phyloP scores from a whole-genome alignment of 345 rosid species.

The Camelina sativa region DNA sequence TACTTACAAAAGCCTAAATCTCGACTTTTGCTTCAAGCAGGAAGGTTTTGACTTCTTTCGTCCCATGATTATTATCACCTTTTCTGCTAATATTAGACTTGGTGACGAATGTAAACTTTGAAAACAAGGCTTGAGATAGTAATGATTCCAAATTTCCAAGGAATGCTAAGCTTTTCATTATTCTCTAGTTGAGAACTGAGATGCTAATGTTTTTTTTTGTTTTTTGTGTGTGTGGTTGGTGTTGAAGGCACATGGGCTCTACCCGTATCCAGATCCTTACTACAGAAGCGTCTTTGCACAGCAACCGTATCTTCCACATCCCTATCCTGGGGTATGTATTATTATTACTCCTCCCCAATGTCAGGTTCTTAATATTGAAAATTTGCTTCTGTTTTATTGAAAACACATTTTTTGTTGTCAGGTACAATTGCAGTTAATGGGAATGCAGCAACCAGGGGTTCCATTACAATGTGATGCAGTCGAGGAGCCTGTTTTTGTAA shows the following conservation, averaged over 20 bases:
- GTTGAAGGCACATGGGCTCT: constrained; percentile 70
- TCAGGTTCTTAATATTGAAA: background rate
- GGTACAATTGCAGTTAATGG: constrained; percentile 96
- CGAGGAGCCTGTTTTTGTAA: constrained; percentile 98
- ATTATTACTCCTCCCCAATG: background rate
- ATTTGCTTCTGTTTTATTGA: constrained; percentile 9
- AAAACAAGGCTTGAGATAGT: background rate
- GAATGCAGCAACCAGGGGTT: constrained; percentile 96
- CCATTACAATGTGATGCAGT: constrained; percentile 91
- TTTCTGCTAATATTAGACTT: constrained; percentile 13
- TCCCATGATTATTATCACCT: background rate
- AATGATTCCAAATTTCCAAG: background rate
- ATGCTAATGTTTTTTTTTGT: constrained; percentile 11
- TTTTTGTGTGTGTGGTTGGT: background rate
- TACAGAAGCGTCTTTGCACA: constrained; percentile 94
- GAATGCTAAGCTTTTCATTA: constrained; percentile 22
- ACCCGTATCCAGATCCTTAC: constrained; percentile 95
- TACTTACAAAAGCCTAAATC: background rate
- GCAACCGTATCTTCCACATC: constrained; percentile 72
- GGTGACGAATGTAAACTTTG: background rate
- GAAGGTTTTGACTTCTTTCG: background rate
- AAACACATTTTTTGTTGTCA: constrained; percentile 16
- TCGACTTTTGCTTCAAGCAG: constrained; percentile 1
- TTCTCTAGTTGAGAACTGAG: constrained; percentile 17
- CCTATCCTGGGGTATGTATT: constrained; percentile 60